These are phyloP conservation scores for Aspergillus conjunctus DNA, from an alignment of 495 filamentous ascomycete genomes.

Conservation along the genomic window DNA sequence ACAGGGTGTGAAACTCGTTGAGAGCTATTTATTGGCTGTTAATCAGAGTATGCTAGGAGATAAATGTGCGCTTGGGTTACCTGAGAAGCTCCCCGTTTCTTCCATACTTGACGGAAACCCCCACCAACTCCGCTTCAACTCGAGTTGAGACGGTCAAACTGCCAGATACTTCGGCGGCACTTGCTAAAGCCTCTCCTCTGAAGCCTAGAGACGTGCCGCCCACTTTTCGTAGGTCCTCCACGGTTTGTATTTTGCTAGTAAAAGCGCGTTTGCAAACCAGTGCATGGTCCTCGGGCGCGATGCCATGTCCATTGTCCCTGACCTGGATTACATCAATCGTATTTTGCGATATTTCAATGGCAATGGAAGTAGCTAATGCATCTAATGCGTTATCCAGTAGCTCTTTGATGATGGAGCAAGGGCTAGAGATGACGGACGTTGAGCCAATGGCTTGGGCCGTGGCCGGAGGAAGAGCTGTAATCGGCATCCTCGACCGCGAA, in stretches of 20 bases:
- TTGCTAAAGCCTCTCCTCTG: slow-evolving; percentile 83
- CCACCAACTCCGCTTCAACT: slow-evolving; percentile 69
- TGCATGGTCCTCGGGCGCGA: slow-evolving; percentile 68
- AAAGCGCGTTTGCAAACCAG: slow-evolving; percentile 68
- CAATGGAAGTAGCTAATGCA: slow-evolving; percentile 71
- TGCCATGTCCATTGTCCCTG: slow-evolving; percentile 87
- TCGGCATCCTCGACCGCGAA: slow-evolving; percentile 49
- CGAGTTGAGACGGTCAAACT: slow-evolving; percentile 69
- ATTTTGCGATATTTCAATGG: slow-evolving; percentile 73
- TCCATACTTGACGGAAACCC: slow-evolving; percentile 52
- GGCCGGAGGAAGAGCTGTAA: slow-evolving; percentile 64
- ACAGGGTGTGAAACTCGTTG: slow-evolving; percentile 63
- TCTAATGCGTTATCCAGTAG: slow-evolving; percentile 91
- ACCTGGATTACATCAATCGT: slow-evolving; percentile 83
- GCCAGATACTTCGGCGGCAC: slow-evolving; percentile 68
- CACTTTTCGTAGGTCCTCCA: slow-evolving; percentile 68
- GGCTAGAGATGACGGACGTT: slow-evolving; percentile 69
- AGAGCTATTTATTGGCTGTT: slow-evolving; percentile 30
- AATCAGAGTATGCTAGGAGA: background rate
- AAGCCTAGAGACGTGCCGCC: slow-evolving; percentile 80
- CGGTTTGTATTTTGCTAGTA: slow-evolving; percentile 82
- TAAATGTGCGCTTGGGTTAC: slow-evolving; percentile 29
- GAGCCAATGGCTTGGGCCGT: slow-evolving; percentile 72
- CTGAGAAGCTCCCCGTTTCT: slow-evolving; percentile 52
- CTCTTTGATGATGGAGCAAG: slow-evolving; percentile 81